Evolutionary conservation across 2,329 filamentous ascomycete genomes (phyloP).

Genomic region (Colletotrichum truncatum): DNA sequence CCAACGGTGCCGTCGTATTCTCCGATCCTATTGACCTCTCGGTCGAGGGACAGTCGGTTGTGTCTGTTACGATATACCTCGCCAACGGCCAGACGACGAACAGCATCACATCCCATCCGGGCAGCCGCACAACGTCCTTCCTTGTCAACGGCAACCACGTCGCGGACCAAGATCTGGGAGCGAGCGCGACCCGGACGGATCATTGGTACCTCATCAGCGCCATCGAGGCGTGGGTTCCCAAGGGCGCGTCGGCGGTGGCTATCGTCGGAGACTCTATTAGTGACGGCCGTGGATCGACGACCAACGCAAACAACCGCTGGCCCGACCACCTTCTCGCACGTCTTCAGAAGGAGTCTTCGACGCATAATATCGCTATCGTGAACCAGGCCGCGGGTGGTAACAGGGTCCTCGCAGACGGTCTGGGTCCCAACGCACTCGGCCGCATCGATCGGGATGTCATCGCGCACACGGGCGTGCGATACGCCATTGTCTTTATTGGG

Average conservation of each 20-base stretch:
- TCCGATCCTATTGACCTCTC: slow-evolving; percentile 66
- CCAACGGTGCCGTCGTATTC: slow-evolving; percentile 63
- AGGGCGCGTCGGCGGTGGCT: slow-evolving; percentile 51
- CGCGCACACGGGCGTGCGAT: slow-evolving; percentile 61
- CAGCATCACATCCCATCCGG: slow-evolving; percentile 68
- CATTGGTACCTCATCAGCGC: slow-evolving; percentile 69
- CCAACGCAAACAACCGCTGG: slow-evolving; percentile 64
- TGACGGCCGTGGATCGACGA: slow-evolving; percentile 68
- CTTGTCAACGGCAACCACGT: slow-evolving; percentile 62
- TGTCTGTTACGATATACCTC: slow-evolving; percentile 68
- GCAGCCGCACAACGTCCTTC: slow-evolving; percentile 66
- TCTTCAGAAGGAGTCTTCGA: slow-evolving; percentile 48
- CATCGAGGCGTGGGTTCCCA: slow-evolving; percentile 62
- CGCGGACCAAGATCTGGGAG: slow-evolving; percentile 47
- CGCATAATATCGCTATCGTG: slow-evolving; percentile 55
- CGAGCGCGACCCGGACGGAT: slow-evolving; percentile 38
- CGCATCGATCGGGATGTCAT: slow-evolving; percentile 70
- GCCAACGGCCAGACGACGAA: slow-evolving; percentile 62
- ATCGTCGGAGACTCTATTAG: slow-evolving; percentile 75
- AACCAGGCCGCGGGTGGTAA: slow-evolving; percentile 74
- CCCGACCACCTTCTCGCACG: slow-evolving; percentile 52
- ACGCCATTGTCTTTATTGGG: slow-evolving; percentile 69
- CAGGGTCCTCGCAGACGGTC: slow-evolving; percentile 64
- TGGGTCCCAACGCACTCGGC: slow-evolving; percentile 66
- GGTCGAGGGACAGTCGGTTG: slow-evolving; percentile 54